Conservation (phyloP, 768 basidiomycete genomes). For the Cubamyces lactineus region DNA sequence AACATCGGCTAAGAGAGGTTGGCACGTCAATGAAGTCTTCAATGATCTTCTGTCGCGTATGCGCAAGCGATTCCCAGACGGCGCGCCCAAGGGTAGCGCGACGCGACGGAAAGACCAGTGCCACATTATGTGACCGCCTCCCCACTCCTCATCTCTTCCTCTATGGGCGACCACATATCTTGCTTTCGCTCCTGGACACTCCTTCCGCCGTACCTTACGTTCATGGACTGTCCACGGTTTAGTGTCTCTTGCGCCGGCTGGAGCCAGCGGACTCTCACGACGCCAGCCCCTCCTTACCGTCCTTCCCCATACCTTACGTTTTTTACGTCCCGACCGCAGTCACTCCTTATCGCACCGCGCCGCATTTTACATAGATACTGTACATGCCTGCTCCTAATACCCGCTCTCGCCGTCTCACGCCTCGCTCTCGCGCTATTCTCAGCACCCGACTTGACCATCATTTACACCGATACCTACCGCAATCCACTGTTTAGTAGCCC, state of each 20-base stretch:
- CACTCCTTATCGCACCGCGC: conserved; percentile 10
- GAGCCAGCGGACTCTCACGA: neutral
- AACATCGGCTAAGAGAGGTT: conserved; percentile 85
- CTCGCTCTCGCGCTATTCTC: conserved; percentile 16
- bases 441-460: neutral
- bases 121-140: conserved; percentile 39
- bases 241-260: neutral
- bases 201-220: neutral
- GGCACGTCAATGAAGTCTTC: conserved; percentile 80
- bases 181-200: neutral
- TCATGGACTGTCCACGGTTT: neutral
- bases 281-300: neutral
- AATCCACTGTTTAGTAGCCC: conserved; percentile 18
- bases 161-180: no score
- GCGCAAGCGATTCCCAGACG: conserved; percentile 63
- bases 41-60: conserved; percentile 77
- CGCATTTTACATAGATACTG: conserved; percentile 4
- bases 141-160: no score
- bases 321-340: conserved; percentile 18
- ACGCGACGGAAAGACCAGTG: conserved; percentile 38
- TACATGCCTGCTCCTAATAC: conserved; percentile 1
- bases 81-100: conserved; percentile 35
- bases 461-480: conserved; percentile 4
- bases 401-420: conserved; percentile 10
- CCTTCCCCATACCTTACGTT: conserved; percentile 7